Base-by-base conservation (phyloP, 306 rosid genomes). In the apple (Malus domestica) region DNA sequence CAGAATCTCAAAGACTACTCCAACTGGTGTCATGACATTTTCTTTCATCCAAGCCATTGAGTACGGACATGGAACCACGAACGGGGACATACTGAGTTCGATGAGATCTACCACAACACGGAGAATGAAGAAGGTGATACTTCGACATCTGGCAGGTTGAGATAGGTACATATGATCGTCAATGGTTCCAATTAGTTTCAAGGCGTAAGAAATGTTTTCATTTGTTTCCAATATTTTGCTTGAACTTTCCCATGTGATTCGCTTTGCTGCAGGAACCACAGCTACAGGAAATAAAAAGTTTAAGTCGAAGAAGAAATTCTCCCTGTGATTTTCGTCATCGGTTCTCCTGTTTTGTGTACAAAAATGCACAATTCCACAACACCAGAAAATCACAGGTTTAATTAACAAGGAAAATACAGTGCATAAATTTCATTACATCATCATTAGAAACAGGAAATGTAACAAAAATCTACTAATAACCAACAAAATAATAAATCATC, bases 181-280 rank as follows among this genome's bases (percentile, higher is more conserved):
- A 25, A 25, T 25, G 25, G 25, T 25, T 25, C 25, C 25, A 25
- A 25, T 25, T 25, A 25, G 25, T 25, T 25, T 25, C 25, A 25
- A 25, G 14, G 14, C 3, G 22, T 58, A 22, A 23, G 63, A 58
- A 58, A 22, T 58, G 23, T 33, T 58, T 22, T 3, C 13, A 27
- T 10, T 58, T 0, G 13, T 58, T 54, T 19, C 20, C 59, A 4
- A 19, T 52, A 52, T 54, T 54, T 58, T 58, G 16, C 3, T 59
- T 14, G 3, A 61, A 61, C 67, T 14, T 13, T 61, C 67, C 33
- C 3, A 14, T 6, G 38, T 61, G 7, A 49, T 49, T 14, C 16
- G 2, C 18, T 27, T 61, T 61, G n/a, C 38, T 13, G 62, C 62
- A 57, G 84, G 84, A 84, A 69, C 87, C 87, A 25, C 87, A 80